A percentile compares a stretch with the other conserved stretches of the same genome.
Conservation (phyloP, 2,329 filamentous ascomycete species). For the Sporothrix protearum region DNA sequence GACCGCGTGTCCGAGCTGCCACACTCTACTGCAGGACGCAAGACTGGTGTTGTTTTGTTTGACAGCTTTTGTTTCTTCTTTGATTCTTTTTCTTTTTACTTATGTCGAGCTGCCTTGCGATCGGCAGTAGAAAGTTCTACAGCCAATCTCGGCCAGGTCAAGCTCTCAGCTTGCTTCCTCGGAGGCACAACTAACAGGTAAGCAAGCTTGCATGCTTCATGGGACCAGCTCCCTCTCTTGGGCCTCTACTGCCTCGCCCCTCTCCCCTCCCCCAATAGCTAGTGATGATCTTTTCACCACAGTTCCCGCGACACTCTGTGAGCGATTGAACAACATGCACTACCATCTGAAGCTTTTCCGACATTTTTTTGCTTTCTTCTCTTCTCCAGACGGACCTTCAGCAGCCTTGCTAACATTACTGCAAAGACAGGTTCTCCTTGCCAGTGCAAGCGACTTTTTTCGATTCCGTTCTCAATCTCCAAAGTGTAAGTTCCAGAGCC, state of each 20-base stretch:
- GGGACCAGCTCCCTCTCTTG: not conserved
- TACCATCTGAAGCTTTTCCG: constrained; percentile 63
- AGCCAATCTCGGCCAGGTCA: not conserved
- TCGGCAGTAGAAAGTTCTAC: not conserved
- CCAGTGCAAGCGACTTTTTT: not conserved
- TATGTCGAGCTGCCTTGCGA: not conserved
- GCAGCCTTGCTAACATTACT: constrained; percentile 17
- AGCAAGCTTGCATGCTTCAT: not conserved
- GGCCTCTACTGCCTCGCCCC: not conserved
- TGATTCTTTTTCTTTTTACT: not conserved
- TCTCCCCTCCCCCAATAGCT: constrained; percentile 28
- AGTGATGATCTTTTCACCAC: constrained; percentile 57
- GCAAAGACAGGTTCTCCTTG: constrained; percentile 14
- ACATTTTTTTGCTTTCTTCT: not conserved
- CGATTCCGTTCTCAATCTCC: not conserved
- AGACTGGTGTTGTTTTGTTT: not conserved
- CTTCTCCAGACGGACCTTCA: no score
- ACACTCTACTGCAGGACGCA: no score
- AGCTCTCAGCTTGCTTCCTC: not conserved
- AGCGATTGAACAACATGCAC: constrained; percentile 69
- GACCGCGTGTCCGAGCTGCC: not conserved
- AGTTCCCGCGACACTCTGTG: constrained; percentile 57
- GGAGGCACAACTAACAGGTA: constrained; percentile 13
- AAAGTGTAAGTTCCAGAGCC: constrained; percentile 14
- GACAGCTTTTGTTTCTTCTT: not conserved